A percentile compares a stretch with the other conserved stretches of the same genome.
These are phyloP conservation scores for Lumnitzera littorea DNA, from an alignment of 345 rosid species.

Conservation along the genomic window DNA sequence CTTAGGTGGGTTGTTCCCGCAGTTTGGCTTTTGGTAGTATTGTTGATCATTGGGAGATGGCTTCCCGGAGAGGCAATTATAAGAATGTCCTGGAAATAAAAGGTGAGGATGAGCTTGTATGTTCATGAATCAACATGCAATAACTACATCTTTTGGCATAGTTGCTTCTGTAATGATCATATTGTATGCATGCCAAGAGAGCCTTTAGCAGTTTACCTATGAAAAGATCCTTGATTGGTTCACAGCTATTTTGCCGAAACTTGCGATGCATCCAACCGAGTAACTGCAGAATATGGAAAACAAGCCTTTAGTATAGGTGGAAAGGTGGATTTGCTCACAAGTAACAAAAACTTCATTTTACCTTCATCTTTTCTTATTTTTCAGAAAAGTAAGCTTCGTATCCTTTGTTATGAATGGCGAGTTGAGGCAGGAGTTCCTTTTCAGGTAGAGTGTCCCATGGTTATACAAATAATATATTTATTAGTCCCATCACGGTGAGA, in stretches of 20 bases:
- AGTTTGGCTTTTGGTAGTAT: constrained; percentile 32
- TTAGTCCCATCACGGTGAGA: constrained; percentile 9
- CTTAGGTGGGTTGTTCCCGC: constrained; percentile 30
- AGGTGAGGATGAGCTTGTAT: background rate
- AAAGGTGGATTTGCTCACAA: background rate
- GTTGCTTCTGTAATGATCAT: background rate
- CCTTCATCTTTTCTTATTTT: constrained; percentile 44
- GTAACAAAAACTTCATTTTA: constrained; percentile 4
- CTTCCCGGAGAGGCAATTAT: constrained; percentile 53
- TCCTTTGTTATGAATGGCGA: constrained; percentile 6
- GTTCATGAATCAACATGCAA: background rate
- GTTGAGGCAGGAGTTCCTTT: constrained; percentile 6
- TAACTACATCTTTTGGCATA: background rate
- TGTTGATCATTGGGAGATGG: constrained; percentile 50
- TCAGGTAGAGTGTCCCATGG: background rate
- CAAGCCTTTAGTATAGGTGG: background rate
- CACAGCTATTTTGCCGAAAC: constrained; percentile 53
- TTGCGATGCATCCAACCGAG: constrained; percentile 88
- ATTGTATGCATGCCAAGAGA: background rate
- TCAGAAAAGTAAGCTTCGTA: constrained; percentile 13
- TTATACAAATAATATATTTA: constrained; percentile 3
- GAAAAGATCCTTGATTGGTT: constrained; percentile 48
- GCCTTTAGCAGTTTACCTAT: constrained; percentile 33
- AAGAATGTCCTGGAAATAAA: constrained; percentile 38
- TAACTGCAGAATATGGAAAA: constrained; percentile 38